Evolutionary conservation across 306 rosid genomes (phyloP).

Genomic region (Luffa acutangula): DNA sequence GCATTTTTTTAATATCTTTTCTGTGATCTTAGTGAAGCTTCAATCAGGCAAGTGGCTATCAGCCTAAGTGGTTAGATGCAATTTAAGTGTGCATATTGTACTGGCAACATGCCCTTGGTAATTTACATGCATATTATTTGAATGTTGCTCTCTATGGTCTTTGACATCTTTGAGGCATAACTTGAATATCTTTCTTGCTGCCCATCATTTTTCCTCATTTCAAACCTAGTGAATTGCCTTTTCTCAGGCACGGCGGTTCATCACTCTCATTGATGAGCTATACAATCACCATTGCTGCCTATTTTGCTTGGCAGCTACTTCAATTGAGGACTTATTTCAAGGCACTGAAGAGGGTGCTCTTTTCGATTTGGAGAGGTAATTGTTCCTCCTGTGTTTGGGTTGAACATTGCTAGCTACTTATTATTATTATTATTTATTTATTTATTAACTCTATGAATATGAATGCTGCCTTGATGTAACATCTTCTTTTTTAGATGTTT

Average conservation of each 20-base stretch:
- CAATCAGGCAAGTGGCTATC: neutral
- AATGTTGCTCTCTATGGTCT: neutral
- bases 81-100: neutral
- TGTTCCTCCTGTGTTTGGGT: slow-evolving; percentile 8
- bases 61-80: neutral
- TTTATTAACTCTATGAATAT: neutral
- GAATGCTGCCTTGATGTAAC: neutral
- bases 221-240: neutral
- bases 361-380: slow-evolving; percentile 85
- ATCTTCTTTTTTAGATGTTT: neutral
- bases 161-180: neutral
- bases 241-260: slow-evolving; percentile 78
- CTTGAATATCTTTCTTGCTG: neutral
- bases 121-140: neutral
- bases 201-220: neutral
- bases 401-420: neutral
- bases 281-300: slow-evolving; percentile 87
- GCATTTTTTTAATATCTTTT: neutral
- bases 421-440: no score
- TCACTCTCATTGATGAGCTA: slow-evolving; percentile 85
- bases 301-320: slow-evolving; percentile 67
- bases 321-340: slow-evolving; percentile 86
- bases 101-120: neutral
- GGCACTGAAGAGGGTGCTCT: slow-evolving; percentile 95
- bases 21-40: neutral